Evolutionary conservation across 1,284 basidiomycete species (phyloP), one percentile per base, ranked within the genome.

Genomic region (Porodaedalea pini): DNA sequence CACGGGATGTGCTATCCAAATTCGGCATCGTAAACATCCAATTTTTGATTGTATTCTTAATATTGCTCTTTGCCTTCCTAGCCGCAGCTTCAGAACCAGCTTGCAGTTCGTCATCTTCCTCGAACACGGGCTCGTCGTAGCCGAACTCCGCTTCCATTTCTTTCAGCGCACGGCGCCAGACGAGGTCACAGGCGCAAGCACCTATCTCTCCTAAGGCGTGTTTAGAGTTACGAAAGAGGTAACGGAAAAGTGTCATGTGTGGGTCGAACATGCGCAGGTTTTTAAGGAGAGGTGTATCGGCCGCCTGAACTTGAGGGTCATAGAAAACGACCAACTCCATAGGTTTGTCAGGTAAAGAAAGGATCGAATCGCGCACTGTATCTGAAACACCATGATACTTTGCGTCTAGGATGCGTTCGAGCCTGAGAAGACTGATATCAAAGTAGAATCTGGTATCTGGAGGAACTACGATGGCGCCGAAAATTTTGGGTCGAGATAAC

Each of bases 1-100:
- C 74, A 51, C 70, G 68, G 2, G 85, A 85, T 17, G 70, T 72
- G 1, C 74, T 62, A 62, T 83, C 77, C 11, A 79, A 64, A 61
- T 83, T 83, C 5, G 86, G 85, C 73, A 82, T 79, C 2, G 76
- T 71, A 64, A 81, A 86, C 13, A 73, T 67, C 80, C 80, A 84
- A 60, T 82, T 78, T 63, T 76, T 77, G 36, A 86, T 70, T 23
- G 78, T 66, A 37, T 76, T 68, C 43, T 66, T 71, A 13, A 83
- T 69, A 29, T 67, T 64, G 27, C 54, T 62, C 45, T 63, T 53
- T 65, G 67, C 54, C 43, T 63, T 66, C 21, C 59, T 61, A 36
- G 51, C 47, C 52, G 60, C 27, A 58, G 61, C 58, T 65, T 68
- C 7, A 64, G 62, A 47, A 37, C 57, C 55, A 61, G 48, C 49